Evolutionary conservation across 179 eudicot genomes (phyloP).

Genomic region (Silene coronaria): DNA sequence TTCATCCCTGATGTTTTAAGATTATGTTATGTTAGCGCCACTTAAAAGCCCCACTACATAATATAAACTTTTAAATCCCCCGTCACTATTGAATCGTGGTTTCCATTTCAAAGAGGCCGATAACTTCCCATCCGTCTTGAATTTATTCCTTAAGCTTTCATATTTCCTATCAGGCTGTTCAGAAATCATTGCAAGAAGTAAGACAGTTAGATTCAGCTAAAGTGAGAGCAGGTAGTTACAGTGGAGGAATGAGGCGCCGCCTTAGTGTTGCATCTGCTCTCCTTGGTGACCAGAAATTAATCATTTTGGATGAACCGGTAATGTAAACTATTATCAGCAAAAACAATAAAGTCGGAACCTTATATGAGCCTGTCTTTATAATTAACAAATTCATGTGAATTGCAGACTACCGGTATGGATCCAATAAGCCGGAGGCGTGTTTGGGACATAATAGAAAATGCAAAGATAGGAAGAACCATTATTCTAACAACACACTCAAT

Average conservation of each 20-base stretch:
- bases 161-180: slow-evolving; percentile 36
- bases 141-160: too few relatives aligned
- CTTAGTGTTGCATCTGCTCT: slow-evolving; percentile 87
- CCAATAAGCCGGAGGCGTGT: slow-evolving; percentile 83
- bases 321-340: neutral
- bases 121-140: too few relatives aligned
- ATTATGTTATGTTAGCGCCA: neutral
- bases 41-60: neutral
- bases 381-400: neutral
- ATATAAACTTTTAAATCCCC: too few relatives aligned
- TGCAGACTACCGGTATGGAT: slow-evolving; percentile 94
- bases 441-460: slow-evolving; percentile 88
- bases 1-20: neutral
- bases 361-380: neutral
- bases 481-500: slow-evolving; percentile 86
- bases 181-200: slow-evolving; percentile 67
- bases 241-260: slow-evolving; percentile 94
- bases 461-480: slow-evolving; percentile 76
- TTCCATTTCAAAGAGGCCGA: too few relatives aligned
- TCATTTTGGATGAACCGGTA: slow-evolving; percentile 91
- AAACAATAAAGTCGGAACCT: too few relatives aligned
- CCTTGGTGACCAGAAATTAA: slow-evolving; percentile 78
- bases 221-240: slow-evolving; percentile 75
- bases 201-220: slow-evolving; percentile 52
- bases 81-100: too few relatives aligned